Evolutionary conservation across 1,139 yeast genomes (phyloP), one percentile per base, ranked within the genome.

Genomic region (Eremothecium coryli): DNA sequence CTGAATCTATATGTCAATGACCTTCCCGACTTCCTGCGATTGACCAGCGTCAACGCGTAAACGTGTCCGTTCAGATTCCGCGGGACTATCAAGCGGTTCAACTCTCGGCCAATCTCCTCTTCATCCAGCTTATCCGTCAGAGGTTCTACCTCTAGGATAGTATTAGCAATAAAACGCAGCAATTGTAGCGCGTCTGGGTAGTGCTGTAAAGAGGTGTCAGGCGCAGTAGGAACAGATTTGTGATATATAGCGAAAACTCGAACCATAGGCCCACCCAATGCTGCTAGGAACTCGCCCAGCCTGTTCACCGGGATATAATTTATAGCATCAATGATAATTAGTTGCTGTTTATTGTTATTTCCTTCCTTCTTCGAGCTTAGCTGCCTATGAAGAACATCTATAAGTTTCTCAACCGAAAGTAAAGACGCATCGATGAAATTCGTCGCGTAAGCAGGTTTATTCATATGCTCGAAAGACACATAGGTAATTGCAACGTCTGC

Each of bases 1-100:
- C 53, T 55, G 52, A 71, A 84, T 6, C 60, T 57, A 39, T 79
- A 79, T 1, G 65, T 61, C 23, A 81, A 52, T 0, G 93, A 72
- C 37, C 95, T 67, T 0, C 98, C 98, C 0, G 95, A 82, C 50
- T 81, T 81, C 38, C 96, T 69, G 40, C 93, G 68, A 49, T 79
- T 82, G 4, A 71, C 73, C 36, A 90, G 56, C 5, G 62, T 62
- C 2, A 77, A 55, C 32, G 61, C 61, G 52, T 76, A 81, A 1
- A 28, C 43, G 0, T 61, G 41, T 21, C 60, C 61, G 48, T 84
- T 78, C 39, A 74, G 60, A 2, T 66, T 61, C 33, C 67, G 58
- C 3, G 82, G 81, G 21, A 79, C 52, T 32, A 65, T 61, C 33
- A 74, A 61, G 16, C 52, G 56, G n/a, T 61, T 53, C 2, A 73